Evolutionary conservation across 768 basidiomycete species (phyloP).

Genomic region (Neoboletus magnificus): DNA sequence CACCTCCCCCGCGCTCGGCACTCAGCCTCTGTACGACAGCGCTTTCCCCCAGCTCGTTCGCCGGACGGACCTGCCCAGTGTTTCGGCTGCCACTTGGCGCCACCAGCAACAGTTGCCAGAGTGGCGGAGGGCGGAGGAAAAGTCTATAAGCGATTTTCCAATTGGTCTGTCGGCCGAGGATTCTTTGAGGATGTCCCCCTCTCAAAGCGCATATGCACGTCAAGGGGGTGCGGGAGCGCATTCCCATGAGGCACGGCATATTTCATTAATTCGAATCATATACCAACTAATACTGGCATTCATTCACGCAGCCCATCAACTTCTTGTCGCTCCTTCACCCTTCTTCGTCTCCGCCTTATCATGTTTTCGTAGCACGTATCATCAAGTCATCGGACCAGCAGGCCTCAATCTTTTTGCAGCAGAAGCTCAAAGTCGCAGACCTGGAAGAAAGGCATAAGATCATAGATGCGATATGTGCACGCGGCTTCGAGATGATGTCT

Average conservation of each 20-base stretch:
- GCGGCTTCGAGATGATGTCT: constrained; percentile 92
- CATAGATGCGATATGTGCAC: constrained; percentile 79
- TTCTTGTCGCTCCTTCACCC: constrained; percentile 84
- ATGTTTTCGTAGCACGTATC: constrained; percentile 77
- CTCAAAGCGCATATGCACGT: constrained; percentile 26
- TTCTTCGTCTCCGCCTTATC: constrained; percentile 80
- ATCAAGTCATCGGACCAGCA: constrained; percentile 90
- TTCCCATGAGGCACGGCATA: constrained; percentile 50
- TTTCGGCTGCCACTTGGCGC: constrained; percentile 20
- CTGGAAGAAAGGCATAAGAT: constrained; percentile 74
- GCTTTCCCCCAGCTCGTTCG: constrained; percentile 27
- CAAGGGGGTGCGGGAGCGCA: constrained; percentile 27
- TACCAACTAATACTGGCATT: constrained; percentile 13
- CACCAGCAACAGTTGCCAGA: constrained; percentile 35
- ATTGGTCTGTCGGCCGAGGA: constrained; percentile 28
- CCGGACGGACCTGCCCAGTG: constrained; percentile 12
- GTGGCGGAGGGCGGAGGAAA: constrained; percentile 43
- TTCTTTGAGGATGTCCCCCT: constrained; percentile 26
- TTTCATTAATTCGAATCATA: constrained; percentile 1
- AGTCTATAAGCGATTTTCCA: constrained; percentile 19
- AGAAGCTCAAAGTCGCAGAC: constrained; percentile 86
- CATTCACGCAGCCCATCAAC: constrained; percentile 68
- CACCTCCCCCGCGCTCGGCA: constrained; percentile 36
- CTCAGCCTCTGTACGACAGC: constrained; percentile 34
- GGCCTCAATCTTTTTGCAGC: constrained; percentile 86